Conservation (phyloP, 352 stramenopile species). For the Phytophthora sojae region DNA sequence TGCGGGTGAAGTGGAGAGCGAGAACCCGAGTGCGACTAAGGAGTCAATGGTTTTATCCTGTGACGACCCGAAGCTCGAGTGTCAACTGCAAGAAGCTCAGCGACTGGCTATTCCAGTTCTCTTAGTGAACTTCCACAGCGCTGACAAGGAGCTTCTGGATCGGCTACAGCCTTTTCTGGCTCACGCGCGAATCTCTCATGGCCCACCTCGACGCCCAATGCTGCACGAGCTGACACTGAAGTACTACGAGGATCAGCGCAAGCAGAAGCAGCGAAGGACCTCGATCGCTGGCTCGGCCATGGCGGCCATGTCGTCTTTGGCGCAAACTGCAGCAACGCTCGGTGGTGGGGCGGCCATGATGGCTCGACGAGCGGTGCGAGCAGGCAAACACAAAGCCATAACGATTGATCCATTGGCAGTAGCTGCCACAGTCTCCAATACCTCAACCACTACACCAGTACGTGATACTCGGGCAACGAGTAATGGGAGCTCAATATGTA, state of each 20-base stretch:
- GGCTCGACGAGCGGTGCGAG: conserved; percentile 13
- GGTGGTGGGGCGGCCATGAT: conserved; percentile 1
- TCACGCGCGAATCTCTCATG: conserved; percentile 17
- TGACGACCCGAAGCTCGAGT: conserved; percentile 33
- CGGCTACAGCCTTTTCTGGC: conserved; percentile 32
- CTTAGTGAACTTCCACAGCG: conserved; percentile 48
- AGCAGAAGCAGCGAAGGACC: conserved; percentile 22
- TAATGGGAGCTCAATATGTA: neutral
- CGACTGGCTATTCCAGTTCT: conserved; percentile 36
- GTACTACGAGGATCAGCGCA: conserved; percentile 33
- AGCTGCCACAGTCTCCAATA: conserved; percentile 1
- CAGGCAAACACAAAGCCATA: conserved; percentile 1
- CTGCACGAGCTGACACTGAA: conserved; percentile 29
- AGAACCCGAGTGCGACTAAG: conserved; percentile 15
- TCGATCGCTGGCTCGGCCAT: conserved; percentile 15
- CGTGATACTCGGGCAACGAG: neutral
- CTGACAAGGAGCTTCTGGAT: conserved; percentile 15
- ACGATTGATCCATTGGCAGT: conserved; percentile 8
- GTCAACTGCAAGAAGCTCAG: conserved; percentile 43
- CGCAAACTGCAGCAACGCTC: neutral
- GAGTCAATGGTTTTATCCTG: conserved; percentile 44
- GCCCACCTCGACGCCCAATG: conserved; percentile 22
- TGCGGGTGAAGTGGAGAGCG: conserved; percentile 28
- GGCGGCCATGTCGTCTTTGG: conserved; percentile 17
- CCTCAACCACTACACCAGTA: neutral